Percentiles rank a stretch among this genome's conserved stretches.
These are phyloP conservation scores for Apiospora saccharicola DNA, from an alignment of 2,329 filamentous ascomycete genomes.

Conservation along the genomic window DNA sequence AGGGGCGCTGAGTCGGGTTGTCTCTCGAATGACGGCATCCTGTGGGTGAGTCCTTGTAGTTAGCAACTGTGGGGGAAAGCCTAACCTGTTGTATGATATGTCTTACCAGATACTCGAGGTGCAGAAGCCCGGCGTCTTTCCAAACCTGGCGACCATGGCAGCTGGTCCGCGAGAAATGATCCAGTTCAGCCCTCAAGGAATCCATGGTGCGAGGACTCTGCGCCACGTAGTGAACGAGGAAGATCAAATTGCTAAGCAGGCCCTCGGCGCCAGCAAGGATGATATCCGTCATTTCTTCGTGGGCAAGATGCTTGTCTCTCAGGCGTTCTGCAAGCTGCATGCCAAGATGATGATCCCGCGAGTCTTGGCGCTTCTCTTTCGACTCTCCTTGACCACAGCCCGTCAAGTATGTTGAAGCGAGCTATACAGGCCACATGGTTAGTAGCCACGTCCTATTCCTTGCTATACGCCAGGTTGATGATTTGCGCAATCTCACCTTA, in stretches of 20 bases:
- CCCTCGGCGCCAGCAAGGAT: conserved; percentile 1
- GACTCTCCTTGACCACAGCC: not conserved
- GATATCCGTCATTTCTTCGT: conserved; percentile 2
- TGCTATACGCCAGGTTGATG: not conserved
- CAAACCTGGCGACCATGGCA: conserved; percentile 3
- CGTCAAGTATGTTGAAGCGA: not conserved
- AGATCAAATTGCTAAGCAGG: conserved; percentile 8
- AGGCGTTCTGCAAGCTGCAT: not conserved
- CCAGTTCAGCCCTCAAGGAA: not conserved
- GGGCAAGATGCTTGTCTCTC: not conserved
- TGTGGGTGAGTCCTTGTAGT: not conserved
- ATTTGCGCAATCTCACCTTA: not conserved
- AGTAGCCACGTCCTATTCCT: no score
- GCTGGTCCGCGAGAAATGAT: not conserved
- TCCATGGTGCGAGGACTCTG: not conserved
- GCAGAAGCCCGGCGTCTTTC: not conserved
- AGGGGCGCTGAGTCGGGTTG: conserved; percentile 5
- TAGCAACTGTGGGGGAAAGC: no score
- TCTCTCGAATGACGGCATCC: conserved; percentile 7
- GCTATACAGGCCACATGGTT: conserved; percentile 4
- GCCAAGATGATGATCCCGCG: not conserved
- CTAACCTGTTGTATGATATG: no score
- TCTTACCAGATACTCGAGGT: conserved; percentile 1
- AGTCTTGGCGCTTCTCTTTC: not conserved
- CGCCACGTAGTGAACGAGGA: not conserved